A percentile compares a stretch with the other conserved stretches of the same genome.
Conservation (phyloP, 306 rosid genomes). For the Chamaecrista fasciculata region DNA sequence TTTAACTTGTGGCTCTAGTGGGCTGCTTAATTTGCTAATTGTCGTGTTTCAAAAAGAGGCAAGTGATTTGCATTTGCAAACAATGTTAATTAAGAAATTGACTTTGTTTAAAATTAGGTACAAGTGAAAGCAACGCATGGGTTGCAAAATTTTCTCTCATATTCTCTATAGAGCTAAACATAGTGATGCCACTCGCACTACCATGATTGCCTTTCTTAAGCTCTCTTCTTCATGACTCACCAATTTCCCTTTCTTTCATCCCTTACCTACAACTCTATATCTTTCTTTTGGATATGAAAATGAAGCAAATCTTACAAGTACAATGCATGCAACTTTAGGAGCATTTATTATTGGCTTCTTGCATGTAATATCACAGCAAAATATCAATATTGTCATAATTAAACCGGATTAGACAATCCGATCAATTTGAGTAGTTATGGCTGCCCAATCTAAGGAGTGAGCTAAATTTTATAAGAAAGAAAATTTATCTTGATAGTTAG, state of each 20-base stretch:
- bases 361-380: too few species aligned
- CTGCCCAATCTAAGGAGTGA: too few species aligned
- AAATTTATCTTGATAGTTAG: too few species aligned
- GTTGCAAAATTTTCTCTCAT: neutral
- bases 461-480: too few species aligned
- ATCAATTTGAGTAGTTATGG: too few species aligned
- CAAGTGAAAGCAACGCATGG: constrained; percentile 29
- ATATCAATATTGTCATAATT: too few species aligned
- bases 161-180: constrained; percentile 24
- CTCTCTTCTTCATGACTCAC: constrained; percentile 1
- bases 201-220: constrained; percentile 32
- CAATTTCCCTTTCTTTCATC: neutral
- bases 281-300: constrained; percentile 15
- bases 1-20: neutral
- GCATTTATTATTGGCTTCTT: neutral
- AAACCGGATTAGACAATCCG: too few species aligned
- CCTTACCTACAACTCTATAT: too few species aligned
- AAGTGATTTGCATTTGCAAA: constrained; percentile 25
- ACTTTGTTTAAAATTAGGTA: constrained; percentile 24
- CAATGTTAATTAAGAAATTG: neutral
- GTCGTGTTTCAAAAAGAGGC: constrained; percentile 15
- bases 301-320: neutral
- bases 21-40: neutral
- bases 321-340: neutral
- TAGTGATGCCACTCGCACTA: neutral